Evolutionary conservation across 257 asterid genomes (phyloP), one percentile per base, ranked within the genome.

Genomic region (Solanum corneliomulleri): DNA sequence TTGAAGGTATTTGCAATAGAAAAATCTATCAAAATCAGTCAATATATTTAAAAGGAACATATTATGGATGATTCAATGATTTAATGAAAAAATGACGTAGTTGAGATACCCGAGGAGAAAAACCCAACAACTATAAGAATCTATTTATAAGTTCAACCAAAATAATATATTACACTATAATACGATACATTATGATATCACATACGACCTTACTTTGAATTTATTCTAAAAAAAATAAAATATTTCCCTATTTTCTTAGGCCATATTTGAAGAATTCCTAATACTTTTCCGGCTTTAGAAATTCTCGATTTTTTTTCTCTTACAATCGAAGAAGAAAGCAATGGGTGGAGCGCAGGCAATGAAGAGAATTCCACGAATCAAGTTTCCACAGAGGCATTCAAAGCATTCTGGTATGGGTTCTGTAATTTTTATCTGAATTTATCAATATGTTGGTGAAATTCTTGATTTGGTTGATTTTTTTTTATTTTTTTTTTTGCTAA

Each of bases 351-450:
- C 89, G 62, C 95, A 91, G 70, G 95, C 93, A 86, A 86, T 96
- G 93, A 95, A 95, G 95, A 93, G 98, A 91, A 95, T 96, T 87
- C 99, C 99, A 29, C 95, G 92, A 88, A 95, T 96, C 91, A 94
- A 95, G 82, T 96, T 96, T 87, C 98, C 98, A n/a, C 93, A 87
- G 75, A 89, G 99, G 89, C 98, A 96, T 86, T 90, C 88, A 21
- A 95, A 93, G 86, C 56, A 91, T 76, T 88, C 98, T 83, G 94
- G 97, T 91, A 68, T 75, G 75, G 75, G 11, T 7, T 41, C 41
- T 37, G 6, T 21, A 14, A 35, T 27, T 37, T 29, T 15, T 87
- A 0, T 62, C 23, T 21, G 31, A 84, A 11, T 11, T 37, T 8
- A n/a, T 64, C 5, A 78, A 82, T 49, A 41, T 11, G 37, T 7